phyloP scores from a whole-genome alignment of 768 basidiomycete species.

The Aureoboletus auriporus region DNA sequence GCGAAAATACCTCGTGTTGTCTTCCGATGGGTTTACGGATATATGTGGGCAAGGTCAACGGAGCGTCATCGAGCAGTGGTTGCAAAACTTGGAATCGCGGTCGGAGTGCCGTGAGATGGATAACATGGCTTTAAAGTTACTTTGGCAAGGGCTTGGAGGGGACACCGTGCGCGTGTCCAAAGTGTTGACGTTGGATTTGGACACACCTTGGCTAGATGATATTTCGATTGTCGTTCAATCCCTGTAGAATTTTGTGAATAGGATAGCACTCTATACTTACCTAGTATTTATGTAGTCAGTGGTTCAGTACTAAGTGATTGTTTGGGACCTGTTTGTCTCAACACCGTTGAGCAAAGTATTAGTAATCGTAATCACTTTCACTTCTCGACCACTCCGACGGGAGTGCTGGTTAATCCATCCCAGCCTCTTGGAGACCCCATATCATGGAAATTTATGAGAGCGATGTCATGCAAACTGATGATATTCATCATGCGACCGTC shows the following conservation, averaged over 20 bases:
- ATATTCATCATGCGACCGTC: slow-evolving; percentile 7
- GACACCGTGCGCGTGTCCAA: slow-evolving; percentile 51
- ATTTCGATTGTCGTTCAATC: slow-evolving; percentile 62
- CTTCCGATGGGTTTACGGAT: slow-evolving; percentile 67
- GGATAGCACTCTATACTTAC: neutral
- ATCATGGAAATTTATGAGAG: slow-evolving; percentile 33
- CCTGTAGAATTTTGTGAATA: slow-evolving; percentile 28
- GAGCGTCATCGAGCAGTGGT: slow-evolving; percentile 51
- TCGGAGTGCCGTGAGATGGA: slow-evolving; percentile 12
- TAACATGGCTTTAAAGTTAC: slow-evolving; percentile 56
- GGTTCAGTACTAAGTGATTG: neutral
- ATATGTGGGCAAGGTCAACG: slow-evolving; percentile 49
- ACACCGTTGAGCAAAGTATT: neutral
- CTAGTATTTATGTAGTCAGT: neutral
- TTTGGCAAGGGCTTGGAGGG: slow-evolving; percentile 56
- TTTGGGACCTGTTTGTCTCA: slow-evolving; percentile 4
- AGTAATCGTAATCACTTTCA: too few relatives aligned
- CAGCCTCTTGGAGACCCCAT: slow-evolving; percentile 3
- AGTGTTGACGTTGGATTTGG: slow-evolving; percentile 61
- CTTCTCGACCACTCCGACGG: too few relatives aligned
- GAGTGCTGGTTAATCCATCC: neutral
- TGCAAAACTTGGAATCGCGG: slow-evolving; percentile 37
- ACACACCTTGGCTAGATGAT: slow-evolving; percentile 65
- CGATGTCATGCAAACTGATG: slow-evolving; percentile 7
- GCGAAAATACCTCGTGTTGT: slow-evolving; percentile 55